A percentile compares a stretch with the other conserved stretches of the same genome.
Conservation (phyloP, 2,329 filamentous ascomycete species). For the Simplicillium aogashimaense region DNA sequence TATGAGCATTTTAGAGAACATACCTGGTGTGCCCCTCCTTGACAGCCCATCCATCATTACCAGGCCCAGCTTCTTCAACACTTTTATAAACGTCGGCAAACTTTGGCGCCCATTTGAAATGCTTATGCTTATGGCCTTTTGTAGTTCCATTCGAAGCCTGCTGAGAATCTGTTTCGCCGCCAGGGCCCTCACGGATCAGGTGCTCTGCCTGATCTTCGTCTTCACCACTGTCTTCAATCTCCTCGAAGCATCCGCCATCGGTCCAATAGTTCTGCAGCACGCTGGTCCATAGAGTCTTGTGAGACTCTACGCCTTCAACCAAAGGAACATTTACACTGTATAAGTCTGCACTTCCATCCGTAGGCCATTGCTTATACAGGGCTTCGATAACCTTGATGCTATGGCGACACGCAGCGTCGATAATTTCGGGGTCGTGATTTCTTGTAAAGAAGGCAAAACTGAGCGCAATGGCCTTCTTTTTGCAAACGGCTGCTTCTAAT, state of each 20-base stretch:
- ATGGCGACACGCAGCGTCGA: constrained; percentile 65
- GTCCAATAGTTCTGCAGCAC: constrained; percentile 90
- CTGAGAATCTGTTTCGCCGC: constrained; percentile 32
- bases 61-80: constrained; percentile 68
- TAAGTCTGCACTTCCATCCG: constrained; percentile 60
- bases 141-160: constrained; percentile 14
- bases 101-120: constrained; percentile 90
- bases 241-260: constrained; percentile 76
- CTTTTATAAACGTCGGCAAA: constrained; percentile 82
- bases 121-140: constrained; percentile 59
- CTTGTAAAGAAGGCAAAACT: constrained; percentile 84
- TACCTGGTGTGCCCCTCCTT: constrained; percentile 80
- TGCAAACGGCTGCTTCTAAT: constrained; percentile 66
- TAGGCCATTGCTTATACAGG: constrained; percentile 63
- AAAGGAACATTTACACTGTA: constrained; percentile 89
- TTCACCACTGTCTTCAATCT: constrained; percentile 56
- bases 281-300: constrained; percentile 70
- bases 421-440: constrained; percentile 74
- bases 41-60: constrained; percentile 90
- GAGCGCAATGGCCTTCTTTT: constrained; percentile 64
- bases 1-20: constrained; percentile 12
- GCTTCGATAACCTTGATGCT: constrained; percentile 71
- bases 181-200: constrained; percentile 58
- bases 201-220: constrained; percentile 64
- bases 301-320: constrained; percentile 59